Evolutionary conservation across 2,329 filamentous ascomycete species (phyloP).

Genomic region (Laburnicola sp.): DNA sequence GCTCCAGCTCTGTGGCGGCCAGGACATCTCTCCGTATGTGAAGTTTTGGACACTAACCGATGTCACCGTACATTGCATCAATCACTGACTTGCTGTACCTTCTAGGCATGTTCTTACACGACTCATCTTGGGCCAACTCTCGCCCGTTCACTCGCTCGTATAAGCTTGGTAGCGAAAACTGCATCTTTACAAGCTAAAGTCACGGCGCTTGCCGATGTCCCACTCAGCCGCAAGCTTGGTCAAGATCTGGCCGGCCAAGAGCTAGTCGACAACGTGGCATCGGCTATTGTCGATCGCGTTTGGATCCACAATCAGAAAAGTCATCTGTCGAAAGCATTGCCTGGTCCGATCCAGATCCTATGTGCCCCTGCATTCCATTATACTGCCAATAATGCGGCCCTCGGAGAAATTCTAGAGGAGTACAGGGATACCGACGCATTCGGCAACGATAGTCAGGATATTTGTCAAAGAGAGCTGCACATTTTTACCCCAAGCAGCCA

Average conservation of each 20-base stretch:
- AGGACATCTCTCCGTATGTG: slow-evolving; percentile 39
- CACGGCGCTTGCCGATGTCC: slow-evolving; percentile 1
- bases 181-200: slow-evolving; percentile 22
- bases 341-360: slow-evolving; percentile 15
- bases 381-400: background rate
- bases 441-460: too few relatives aligned
- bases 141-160: slow-evolving; percentile 36
- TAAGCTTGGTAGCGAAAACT: slow-evolving; percentile 13
- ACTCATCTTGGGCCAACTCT: slow-evolving; percentile 46
- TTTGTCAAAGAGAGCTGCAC: too few relatives aligned
- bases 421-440: background rate
- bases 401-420: slow-evolving; percentile 6
- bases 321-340: slow-evolving; percentile 10
- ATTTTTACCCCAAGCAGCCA: background rate
- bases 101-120: slow-evolving; percentile 40
- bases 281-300: slow-evolving; percentile 8
- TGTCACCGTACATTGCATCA: background rate
- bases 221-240: background rate
- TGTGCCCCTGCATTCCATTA: background rate
- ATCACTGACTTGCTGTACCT: slow-evolving; percentile 14
- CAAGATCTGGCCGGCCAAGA: background rate
- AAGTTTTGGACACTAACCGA: background rate
- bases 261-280: background rate
- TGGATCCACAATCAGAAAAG: slow-evolving; percentile 22
- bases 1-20: slow-evolving; percentile 48